phyloP scores from a whole-genome alignment of 768 basidiomycete genomes.

The Suillus subluteus region DNA sequence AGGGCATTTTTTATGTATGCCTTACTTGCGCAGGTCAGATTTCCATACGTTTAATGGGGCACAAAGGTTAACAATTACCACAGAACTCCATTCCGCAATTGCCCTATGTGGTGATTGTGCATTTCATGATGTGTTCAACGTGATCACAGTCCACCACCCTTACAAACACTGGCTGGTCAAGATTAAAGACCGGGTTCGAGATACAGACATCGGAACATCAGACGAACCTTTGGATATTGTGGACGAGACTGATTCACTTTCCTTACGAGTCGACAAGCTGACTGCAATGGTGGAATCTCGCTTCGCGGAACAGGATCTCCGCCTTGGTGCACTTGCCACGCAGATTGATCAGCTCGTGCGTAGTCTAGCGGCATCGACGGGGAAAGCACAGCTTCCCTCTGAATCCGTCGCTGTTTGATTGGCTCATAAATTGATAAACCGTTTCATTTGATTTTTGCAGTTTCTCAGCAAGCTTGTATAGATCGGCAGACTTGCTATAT shows the following conservation, averaged over 20 bases:
- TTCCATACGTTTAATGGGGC: neutral
- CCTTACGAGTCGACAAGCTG: neutral
- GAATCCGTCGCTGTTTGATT: neutral
- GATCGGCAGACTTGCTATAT: no score
- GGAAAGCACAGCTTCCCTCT: neutral
- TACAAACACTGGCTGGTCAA: neutral
- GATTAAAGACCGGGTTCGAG: neutral
- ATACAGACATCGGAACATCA: neutral
- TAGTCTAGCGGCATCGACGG: neutral
- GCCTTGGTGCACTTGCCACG: neutral
- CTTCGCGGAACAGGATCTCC: neutral
- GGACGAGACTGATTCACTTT: neutral
- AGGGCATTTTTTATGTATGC: neutral
- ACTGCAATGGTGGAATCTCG: conserved; percentile 3
- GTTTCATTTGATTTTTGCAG: neutral
- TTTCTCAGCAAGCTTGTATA: neutral
- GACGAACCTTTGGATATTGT: neutral
- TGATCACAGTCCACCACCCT: neutral
- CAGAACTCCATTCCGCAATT: neutral
- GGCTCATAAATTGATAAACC: neutral
- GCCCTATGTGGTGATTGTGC: neutral
- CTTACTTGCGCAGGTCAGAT: neutral
- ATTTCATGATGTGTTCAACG: neutral
- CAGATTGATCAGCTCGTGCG: neutral
- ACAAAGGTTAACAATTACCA: neutral